These are phyloP conservation scores for Erysimum cheiri DNA, from an alignment of 441 rosid species.

Conservation along the genomic window DNA sequence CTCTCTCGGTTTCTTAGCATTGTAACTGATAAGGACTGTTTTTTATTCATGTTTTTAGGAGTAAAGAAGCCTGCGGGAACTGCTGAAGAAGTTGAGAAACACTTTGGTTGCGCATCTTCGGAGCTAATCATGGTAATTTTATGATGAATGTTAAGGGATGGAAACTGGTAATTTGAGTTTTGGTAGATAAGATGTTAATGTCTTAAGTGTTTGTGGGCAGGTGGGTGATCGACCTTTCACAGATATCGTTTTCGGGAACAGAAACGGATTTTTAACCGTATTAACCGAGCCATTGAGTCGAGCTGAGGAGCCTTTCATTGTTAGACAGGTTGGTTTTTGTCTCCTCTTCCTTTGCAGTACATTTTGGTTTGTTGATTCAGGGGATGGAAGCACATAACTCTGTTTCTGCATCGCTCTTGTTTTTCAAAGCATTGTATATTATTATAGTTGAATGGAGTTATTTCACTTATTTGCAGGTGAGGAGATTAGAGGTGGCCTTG, in stretches of 20 bases:
- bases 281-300: slow-evolving; percentile 81
- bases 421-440: neutral
- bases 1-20: slow-evolving; percentile 3
- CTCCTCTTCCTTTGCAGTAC: slow-evolving; percentile 2
- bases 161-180: slow-evolving; percentile 11
- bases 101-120: slow-evolving; percentile 84
- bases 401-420: slow-evolving; percentile 16
- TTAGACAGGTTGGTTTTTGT: slow-evolving; percentile 77
- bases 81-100: slow-evolving; percentile 94
- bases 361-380: neutral
- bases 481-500: slow-evolving; percentile 75
- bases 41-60: slow-evolving; percentile 46
- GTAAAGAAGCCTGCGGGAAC: slow-evolving; percentile 96
- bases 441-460: slow-evolving; percentile 3
- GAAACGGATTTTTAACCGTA: slow-evolving; percentile 84
- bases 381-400: slow-evolving; percentile 6
- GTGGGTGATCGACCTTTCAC: slow-evolving; percentile 98
- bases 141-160: slow-evolving; percentile 26
- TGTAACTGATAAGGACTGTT: slow-evolving; percentile 7
- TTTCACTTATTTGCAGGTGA: slow-evolving; percentile 54
- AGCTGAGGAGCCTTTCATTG: slow-evolving; percentile 87
- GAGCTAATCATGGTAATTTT: slow-evolving; percentile 80
- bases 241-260: slow-evolving; percentile 85
- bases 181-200: slow-evolving; percentile 23
- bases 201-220: slow-evolving; percentile 51